Percentiles rank a stretch among this genome's conserved stretches.
Evolutionary conservation across 1,284 basidiomycete genomes (phyloP).

Genomic region (Takashimella tepidaria): DNA sequence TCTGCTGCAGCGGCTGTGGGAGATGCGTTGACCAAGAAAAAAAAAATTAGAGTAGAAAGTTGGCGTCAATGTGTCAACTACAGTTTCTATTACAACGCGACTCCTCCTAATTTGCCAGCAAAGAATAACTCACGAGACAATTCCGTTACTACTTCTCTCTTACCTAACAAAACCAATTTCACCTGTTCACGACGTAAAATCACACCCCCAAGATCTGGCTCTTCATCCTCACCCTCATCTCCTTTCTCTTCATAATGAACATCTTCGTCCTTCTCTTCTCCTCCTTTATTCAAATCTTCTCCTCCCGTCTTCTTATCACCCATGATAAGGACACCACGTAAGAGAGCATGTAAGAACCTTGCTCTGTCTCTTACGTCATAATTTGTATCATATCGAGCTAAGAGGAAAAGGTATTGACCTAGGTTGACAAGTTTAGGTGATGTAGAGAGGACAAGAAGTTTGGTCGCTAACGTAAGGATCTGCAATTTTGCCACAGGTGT

Average conservation of each 20-base stretch:
- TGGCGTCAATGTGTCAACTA: no score
- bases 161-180: constrained; percentile 67
- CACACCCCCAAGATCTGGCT: constrained; percentile 60
- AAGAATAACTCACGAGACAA: constrained; percentile 54
- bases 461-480: constrained; percentile 72
- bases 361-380: constrained; percentile 86
- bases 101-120: no score
- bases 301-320: constrained; percentile 20
- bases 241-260: constrained; percentile 30
- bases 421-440: constrained; percentile 53
- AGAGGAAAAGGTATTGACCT: constrained; percentile 65
- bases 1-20: constrained; percentile 3
- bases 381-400: constrained; percentile 80
- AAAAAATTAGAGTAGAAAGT: background rate
- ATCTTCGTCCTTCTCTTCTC: constrained; percentile 37
- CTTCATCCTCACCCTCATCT: constrained; percentile 31
- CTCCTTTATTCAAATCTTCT: constrained; percentile 7
- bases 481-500: constrained; percentile 65
- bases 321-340: constrained; percentile 52
- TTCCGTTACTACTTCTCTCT: constrained; percentile 50
- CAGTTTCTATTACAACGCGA: no score
- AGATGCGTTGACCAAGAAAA: background rate
- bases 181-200: constrained; percentile 76
- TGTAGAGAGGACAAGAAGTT: constrained; percentile 64
- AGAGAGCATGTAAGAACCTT: constrained; percentile 68